Base-by-base conservation (phyloP, 805 yeast species). In the Candida silvicultrix region DNA sequence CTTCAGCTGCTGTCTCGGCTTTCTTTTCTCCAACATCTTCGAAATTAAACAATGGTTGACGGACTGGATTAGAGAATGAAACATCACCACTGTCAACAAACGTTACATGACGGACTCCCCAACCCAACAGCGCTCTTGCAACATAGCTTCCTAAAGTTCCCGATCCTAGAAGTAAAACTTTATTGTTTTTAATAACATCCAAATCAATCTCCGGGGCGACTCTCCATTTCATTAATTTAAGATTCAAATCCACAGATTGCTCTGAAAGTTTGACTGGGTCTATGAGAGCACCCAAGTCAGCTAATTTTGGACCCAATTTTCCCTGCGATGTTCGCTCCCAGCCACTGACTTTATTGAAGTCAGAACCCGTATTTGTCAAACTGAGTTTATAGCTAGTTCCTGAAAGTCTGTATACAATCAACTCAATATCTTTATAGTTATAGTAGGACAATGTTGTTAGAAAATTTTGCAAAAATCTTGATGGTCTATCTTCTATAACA, bases 71-170 rank as follows among this genome's bases (percentile, higher is more conserved):
- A 10, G 96, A 87, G 64, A 81, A 89, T 4, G 97, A 89, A 0
- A 95, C 89, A 21, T 76, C 70, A 2, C 97, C 95, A 62, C 79
- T 88, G 63, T 94, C 99, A 3, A 94, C 92, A 64, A 94, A 81
- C 0, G 97, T 85, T 18, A 94, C 83, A 32, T 80, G 71, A 40
- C 88, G 69, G 0, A 90, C 90, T 4, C 99, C 99, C 99, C 99
- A 94, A 1, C 95, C 98, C 63, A 94, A 62, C 25, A 94, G 66
- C 0, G 86, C 84, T 45, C 99, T 72, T 0, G 95, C 77, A 6
- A 94, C 92, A 58, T 92, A 92, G 48, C 95, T 84, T 0, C 99
- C 99, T 8, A 95, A 71, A 3, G 99, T 94, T 7, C 99, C 99
- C 0, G 98, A 86, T 0, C 99, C 99, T n/a, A 94, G 72, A 15